These are phyloP conservation scores for Fusarium siculi DNA, from an alignment of 2,329 filamentous ascomycete genomes.

Conservation along the genomic window DNA sequence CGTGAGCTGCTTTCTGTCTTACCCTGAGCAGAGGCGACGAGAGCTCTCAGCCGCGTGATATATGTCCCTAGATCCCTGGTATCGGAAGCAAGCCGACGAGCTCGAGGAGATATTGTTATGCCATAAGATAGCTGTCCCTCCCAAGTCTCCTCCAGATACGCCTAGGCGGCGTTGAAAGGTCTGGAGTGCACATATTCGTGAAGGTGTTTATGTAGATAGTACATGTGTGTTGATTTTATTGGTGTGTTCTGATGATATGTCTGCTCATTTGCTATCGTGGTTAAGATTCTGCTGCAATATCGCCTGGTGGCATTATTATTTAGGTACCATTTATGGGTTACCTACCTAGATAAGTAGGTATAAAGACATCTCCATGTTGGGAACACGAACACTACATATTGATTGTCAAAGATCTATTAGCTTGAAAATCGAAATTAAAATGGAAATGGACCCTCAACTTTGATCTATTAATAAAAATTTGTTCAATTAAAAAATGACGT, in stretches of 20 bases:
- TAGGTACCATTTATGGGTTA: not conserved
- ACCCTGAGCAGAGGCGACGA: not conserved
- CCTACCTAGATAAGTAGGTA: no score
- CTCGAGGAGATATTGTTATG: not conserved
- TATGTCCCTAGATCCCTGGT: not conserved
- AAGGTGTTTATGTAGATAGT: not conserved
- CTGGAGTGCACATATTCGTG: not conserved
- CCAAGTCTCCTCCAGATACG: not conserved
- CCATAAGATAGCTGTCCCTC: not conserved
- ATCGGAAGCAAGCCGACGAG: not conserved
- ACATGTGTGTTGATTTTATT: not conserved
- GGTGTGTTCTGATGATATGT: no score
- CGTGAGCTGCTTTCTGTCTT: not conserved
- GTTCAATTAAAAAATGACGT: constrained; percentile 25
- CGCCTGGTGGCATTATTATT: not conserved
- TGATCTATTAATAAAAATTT: not conserved
- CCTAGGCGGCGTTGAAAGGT: not conserved
- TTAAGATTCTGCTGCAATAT: not conserved
- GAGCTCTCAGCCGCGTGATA: not conserved
- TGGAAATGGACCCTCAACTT: no score
- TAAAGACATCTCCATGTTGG: not conserved
- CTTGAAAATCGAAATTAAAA: not conserved
- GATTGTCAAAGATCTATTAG: not conserved
- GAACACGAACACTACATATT: not conserved
- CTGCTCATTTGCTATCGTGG: not conserved